phyloP scores from a whole-genome alignment of 192 early-diverging fungal genomes.

The Allomyces arbusculus region DNA sequence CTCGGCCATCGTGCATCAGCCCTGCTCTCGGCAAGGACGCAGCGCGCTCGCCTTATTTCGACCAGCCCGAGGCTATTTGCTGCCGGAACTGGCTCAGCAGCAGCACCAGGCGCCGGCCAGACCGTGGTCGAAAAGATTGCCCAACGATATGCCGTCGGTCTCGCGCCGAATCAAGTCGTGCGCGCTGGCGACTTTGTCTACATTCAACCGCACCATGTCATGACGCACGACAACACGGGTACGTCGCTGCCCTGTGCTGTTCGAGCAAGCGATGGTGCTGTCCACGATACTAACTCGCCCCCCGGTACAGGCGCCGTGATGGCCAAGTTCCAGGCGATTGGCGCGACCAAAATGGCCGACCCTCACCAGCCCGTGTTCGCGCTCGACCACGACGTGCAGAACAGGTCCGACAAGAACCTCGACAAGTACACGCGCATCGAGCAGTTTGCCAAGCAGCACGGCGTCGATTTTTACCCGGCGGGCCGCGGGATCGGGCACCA shows the following conservation, averaged over 20 bases:
- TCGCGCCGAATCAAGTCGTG: constrained; percentile 42
- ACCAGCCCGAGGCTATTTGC: too few species aligned
- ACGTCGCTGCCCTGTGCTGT: constrained; percentile 31
- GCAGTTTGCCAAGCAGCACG: constrained; percentile 56
- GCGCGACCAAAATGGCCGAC: constrained; percentile 59
- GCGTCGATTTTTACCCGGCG: constrained; percentile 81
- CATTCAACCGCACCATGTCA: constrained; percentile 73
- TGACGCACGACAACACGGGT: constrained; percentile 96
- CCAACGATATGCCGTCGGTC: constrained; percentile 67
- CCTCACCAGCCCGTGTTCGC: constrained; percentile 78
- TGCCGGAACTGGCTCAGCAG: too few species aligned
- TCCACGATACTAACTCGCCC: not conserved
- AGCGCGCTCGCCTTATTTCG: too few species aligned
- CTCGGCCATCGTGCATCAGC: too few species aligned
- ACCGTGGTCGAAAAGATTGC: constrained; percentile 92
- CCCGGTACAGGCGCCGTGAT: not conserved
- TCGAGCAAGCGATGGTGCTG: constrained; percentile 44
- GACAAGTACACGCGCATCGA: constrained; percentile 70
- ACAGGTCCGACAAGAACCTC: constrained; percentile 81
- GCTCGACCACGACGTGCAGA: constrained; percentile 96
- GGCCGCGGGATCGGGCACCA: constrained; percentile 97
- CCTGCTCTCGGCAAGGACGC: too few species aligned
- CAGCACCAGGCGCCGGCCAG: constrained; percentile 16
- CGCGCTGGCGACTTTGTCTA: constrained; percentile 83
- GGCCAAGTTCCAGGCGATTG: constrained; percentile 70